Percentiles rank a stretch among this genome's conserved stretches.
phyloP scores from a whole-genome alignment of 2,329 filamentous ascomycete genomes.

The Aspergillus fructus region DNA sequence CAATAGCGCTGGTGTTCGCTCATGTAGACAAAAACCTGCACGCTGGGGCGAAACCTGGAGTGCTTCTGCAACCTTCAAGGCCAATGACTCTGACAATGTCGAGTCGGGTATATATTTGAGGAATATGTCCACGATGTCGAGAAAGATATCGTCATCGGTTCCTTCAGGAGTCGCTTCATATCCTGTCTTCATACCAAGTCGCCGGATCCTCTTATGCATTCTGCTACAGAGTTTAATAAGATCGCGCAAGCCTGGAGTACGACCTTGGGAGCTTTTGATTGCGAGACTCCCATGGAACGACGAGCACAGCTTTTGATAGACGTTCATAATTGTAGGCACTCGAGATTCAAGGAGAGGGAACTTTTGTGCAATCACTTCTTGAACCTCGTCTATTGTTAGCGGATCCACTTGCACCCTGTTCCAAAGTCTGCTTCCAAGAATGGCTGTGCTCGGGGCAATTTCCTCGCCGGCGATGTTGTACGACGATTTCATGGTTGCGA shows the following conservation, averaged over 20 bases:
- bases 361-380: constrained; percentile 68
- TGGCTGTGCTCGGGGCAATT: constrained; percentile 64
- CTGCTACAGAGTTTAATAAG: constrained; percentile 89
- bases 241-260: constrained; percentile 70
- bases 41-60: constrained; percentile 83
- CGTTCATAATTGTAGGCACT: constrained; percentile 55
- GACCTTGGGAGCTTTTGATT: constrained; percentile 43
- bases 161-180: constrained; percentile 71
- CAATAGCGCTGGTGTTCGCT: constrained; percentile 69
- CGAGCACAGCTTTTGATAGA: constrained; percentile 49
- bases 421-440: constrained; percentile 88
- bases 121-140: constrained; percentile 93
- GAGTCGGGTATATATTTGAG: constrained; percentile 73
- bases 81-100: constrained; percentile 52
- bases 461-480: constrained; percentile 66
- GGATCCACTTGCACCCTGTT: constrained; percentile 68
- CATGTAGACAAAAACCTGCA: constrained; percentile 72
- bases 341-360: constrained; percentile 67
- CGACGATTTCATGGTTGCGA: constrained; percentile 81
- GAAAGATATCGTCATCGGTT: constrained; percentile 78
- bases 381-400: constrained; percentile 68
- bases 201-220: constrained; percentile 64
- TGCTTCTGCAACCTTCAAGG: constrained; percentile 74
- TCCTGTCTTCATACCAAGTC: constrained; percentile 60
- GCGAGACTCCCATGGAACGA: constrained; percentile 40